These are phyloP conservation scores for Xylariales sp. DNA, from an alignment of 2,329 filamentous ascomycete genomes.

Conservation along the genomic window DNA sequence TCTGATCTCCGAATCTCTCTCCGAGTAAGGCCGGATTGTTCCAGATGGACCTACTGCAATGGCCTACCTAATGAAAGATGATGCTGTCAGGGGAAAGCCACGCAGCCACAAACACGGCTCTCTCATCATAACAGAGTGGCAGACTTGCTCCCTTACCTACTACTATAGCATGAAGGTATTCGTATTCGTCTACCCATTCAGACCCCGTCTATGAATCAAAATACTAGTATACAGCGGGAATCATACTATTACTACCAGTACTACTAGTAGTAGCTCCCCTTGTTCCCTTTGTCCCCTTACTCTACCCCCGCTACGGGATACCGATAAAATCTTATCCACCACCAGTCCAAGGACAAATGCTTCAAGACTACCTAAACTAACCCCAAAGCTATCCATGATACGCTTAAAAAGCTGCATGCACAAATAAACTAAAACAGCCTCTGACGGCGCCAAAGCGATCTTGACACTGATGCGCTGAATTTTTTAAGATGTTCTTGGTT, in stretches of 20 bases:
- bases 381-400: background rate
- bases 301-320: background rate
- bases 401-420: constrained; percentile 1
- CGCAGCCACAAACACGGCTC: background rate
- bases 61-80: background rate
- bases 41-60: too few species aligned
- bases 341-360: background rate
- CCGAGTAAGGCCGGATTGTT: too few species aligned
- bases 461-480: background rate
- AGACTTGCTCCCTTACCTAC: background rate
- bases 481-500: background rate
- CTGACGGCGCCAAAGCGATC: background rate
- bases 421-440: background rate
- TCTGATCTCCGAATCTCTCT: background rate
- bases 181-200: background rate
- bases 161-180: too few species aligned
- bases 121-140: background rate
- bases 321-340: background rate
- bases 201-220: background rate
- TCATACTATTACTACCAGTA: background rate
- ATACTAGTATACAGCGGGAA: constrained; percentile 8
- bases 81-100: background rate
- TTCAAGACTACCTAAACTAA: background rate
- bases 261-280: background rate
- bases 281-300: background rate